Percentiles rank a stretch among this genome's conserved stretches.
phyloP scores from a whole-genome alignment of 2,329 filamentous ascomycete genomes.

The Cladosporium sp. region DNA sequence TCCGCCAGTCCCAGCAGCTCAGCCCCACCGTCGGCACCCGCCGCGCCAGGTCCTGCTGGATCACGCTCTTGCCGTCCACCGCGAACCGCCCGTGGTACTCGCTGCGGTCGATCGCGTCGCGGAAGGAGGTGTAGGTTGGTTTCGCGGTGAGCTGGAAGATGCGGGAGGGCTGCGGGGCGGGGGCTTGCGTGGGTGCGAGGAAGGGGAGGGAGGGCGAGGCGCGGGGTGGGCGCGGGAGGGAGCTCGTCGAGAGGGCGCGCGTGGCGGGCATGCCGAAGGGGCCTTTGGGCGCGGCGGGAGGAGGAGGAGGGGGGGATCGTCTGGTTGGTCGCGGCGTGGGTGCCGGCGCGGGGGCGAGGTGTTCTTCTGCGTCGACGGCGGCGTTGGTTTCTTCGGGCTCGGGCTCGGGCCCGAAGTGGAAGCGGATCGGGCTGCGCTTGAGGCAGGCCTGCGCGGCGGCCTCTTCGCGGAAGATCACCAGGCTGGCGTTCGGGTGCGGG shows the following conservation, averaged over 20 bases:
- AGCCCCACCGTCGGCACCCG: conserved; percentile 36
- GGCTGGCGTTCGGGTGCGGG: conserved; percentile 34
- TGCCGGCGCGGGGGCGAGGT: neutral
- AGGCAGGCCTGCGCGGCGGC: conserved; percentile 37
- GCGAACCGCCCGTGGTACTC: conserved; percentile 28
- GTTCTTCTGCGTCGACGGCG: neutral
- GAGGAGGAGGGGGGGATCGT: neutral
- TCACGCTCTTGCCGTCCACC: conserved; percentile 22
- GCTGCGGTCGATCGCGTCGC: conserved; percentile 34
- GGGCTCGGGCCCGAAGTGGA: conserved; percentile 32
- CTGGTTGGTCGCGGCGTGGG: neutral
- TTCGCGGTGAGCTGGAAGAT: conserved; percentile 39
- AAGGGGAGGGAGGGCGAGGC: neutral
- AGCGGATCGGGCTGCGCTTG: conserved; percentile 41
- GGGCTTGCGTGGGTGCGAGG: conserved; percentile 10
- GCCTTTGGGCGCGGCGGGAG: neutral
- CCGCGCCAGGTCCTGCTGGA: conserved; percentile 33
- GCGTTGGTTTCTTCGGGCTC: neutral
- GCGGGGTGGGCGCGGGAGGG: conserved; percentile 7
- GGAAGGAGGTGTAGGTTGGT: conserved; percentile 33
- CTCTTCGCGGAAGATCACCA: conserved; percentile 42
- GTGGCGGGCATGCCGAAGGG: conserved; percentile 14
- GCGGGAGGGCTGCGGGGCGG: conserved; percentile 14
- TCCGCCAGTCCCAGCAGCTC: conserved; percentile 32
- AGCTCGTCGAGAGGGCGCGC: conserved; percentile 16